These are phyloP conservation scores for Lecanicillium sp. DNA, from an alignment of 2,329 filamentous ascomycete genomes.

Conservation along the genomic window DNA sequence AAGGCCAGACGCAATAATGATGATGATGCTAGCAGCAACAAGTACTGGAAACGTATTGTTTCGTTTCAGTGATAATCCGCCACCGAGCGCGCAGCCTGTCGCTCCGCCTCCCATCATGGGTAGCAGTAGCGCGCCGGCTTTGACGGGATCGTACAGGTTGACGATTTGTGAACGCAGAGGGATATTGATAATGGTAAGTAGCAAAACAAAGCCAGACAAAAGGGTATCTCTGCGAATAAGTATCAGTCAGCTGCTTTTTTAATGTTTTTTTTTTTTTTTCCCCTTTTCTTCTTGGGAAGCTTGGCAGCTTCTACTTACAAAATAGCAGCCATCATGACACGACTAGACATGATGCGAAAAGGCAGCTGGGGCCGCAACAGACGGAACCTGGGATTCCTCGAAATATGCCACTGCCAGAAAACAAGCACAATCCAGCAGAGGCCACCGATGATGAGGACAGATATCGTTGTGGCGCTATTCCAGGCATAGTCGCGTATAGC, in stretches of 20 bases:
- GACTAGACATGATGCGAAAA: slow-evolving; percentile 11
- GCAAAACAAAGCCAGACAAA: slow-evolving; percentile 14
- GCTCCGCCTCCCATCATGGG: slow-evolving; percentile 15
- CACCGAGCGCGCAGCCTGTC: slow-evolving; percentile 12
- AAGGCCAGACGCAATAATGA: slow-evolving; percentile 11
- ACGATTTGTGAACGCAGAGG: slow-evolving; percentile 15
- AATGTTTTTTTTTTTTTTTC: background rate
- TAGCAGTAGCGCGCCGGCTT: slow-evolving; percentile 14
- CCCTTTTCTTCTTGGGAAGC: background rate
- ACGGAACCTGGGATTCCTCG: slow-evolving; percentile 7
- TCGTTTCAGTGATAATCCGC: slow-evolving; percentile 9
- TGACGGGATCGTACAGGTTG: slow-evolving; percentile 14
- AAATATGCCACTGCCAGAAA: slow-evolving; percentile 12
- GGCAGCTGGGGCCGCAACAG: slow-evolving; percentile 13
- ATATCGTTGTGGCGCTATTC: slow-evolving; percentile 12
- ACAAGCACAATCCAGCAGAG: slow-evolving; percentile 12
- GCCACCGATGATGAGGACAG: slow-evolving; percentile 11
- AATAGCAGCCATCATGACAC: slow-evolving; percentile 13
- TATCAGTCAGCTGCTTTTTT: background rate
- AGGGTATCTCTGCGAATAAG: slow-evolving; percentile 9
- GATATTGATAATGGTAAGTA: slow-evolving; percentile 14
- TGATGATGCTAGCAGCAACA: slow-evolving; percentile 11
- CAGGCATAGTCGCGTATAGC: slow-evolving; percentile 14
- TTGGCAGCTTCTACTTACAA: slow-evolving; percentile 2
- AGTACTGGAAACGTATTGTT: slow-evolving; percentile 14